Percentiles rank a stretch among this genome's conserved stretches.
Evolutionary conservation across 495 filamentous ascomycete genomes (phyloP).

Genomic region (Chaetomium cochliodes): DNA sequence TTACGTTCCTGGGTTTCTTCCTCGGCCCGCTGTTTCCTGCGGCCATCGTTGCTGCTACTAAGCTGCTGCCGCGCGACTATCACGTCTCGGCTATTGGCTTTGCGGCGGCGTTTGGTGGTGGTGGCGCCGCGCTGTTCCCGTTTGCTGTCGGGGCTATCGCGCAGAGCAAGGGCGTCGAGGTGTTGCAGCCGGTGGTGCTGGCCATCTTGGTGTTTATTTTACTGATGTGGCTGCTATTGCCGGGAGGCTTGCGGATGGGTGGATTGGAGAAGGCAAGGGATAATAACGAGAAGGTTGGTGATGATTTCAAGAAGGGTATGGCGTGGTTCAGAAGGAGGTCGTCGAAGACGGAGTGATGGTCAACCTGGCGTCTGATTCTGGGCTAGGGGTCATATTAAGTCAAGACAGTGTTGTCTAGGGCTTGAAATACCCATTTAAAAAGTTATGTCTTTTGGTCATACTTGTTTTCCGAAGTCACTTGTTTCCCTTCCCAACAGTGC

Average conservation of each 20-base stretch:
- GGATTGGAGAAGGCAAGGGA: conserved; percentile 39
- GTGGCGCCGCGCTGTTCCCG: conserved; percentile 75
- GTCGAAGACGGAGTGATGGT: conserved; percentile 5
- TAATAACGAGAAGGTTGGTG: conserved; percentile 33
- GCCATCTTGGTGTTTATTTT: conserved; percentile 61
- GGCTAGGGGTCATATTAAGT: too few species aligned
- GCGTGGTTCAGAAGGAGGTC: conserved; percentile 24
- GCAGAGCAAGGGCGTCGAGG: conserved; percentile 72
- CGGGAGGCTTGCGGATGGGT: conserved; percentile 34
- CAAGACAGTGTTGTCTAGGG: too few species aligned
- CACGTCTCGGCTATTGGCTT: conserved; percentile 85
- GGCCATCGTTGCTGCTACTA: conserved; percentile 74
- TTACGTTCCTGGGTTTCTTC: conserved; percentile 73
- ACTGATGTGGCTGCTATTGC: conserved; percentile 50
- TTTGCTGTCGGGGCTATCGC: conserved; percentile 85
- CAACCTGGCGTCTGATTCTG: too few species aligned
- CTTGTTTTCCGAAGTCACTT: too few species aligned
- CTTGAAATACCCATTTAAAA: too few species aligned
- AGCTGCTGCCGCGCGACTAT: conserved; percentile 71
- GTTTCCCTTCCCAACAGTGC: too few species aligned
- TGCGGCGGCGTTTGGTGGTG: conserved; percentile 75
- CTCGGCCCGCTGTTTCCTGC: conserved; percentile 81
- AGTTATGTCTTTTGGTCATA: too few species aligned
- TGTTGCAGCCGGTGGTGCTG: conserved; percentile 74
- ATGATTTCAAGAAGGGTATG: conserved; percentile 19